A percentile compares a stretch with the other conserved stretches of the same genome.
These are phyloP conservation scores for Isatis lusitanica DNA, from an alignment of 441 rosid genomes.

Conservation along the genomic window DNA sequence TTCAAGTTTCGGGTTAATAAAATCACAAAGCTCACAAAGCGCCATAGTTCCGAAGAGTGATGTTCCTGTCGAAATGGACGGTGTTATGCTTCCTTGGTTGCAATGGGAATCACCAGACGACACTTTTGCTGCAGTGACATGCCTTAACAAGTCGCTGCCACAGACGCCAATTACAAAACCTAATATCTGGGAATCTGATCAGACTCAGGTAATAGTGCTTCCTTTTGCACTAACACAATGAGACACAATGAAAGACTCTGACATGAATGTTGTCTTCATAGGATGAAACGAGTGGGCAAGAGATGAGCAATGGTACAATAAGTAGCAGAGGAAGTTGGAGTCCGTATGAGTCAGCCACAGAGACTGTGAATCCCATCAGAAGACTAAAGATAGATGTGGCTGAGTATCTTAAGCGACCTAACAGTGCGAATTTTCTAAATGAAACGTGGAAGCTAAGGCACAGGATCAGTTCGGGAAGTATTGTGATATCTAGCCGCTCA, in stretches of 20 bases:
- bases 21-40: constrained; percentile 48
- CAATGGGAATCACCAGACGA: constrained; percentile 87
- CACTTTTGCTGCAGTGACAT: constrained; percentile 39
- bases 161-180: constrained; percentile 38
- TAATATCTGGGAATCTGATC: constrained; percentile 34
- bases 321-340: constrained; percentile 90
- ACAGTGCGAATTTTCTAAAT: constrained; percentile 52
- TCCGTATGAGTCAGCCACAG: constrained; percentile 42
- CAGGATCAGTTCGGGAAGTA: constrained; percentile 67
- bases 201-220: constrained; percentile 53
- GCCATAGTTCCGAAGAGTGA: constrained; percentile 35
- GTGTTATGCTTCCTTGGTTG: constrained; percentile 87
- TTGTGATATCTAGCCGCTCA: constrained; percentile 56
- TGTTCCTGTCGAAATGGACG: constrained; percentile 78
- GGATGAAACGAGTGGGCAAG: constrained; percentile 48
- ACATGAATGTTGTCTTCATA: constrained; percentile 17
- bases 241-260: not conserved
- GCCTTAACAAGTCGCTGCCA: constrained; percentile 40
- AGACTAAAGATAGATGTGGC: constrained; percentile 48
- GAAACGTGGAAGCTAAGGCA: constrained; percentile 73
- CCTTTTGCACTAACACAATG: not conserved
- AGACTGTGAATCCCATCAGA: constrained; percentile 36
- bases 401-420: constrained; percentile 56
- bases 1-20: constrained; percentile 66
- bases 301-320: constrained; percentile 41